Base-by-base conservation (phyloP, 2,329 filamentous ascomycete genomes). In the Geosmithia morbida region DNA sequence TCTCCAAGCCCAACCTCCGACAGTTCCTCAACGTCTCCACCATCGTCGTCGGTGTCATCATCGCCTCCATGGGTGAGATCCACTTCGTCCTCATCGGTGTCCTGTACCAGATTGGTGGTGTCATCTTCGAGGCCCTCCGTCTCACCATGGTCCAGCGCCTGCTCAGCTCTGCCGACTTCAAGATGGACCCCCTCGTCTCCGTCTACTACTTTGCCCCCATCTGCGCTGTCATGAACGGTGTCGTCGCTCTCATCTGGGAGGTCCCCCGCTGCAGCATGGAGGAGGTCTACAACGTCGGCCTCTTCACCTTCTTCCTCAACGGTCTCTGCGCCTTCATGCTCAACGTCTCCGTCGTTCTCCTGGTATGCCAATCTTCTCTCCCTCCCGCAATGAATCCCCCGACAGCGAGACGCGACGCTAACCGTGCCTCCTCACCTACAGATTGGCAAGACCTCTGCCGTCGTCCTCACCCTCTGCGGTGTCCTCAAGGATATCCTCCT, bases 21-120 rank as follows among this genome's bases (percentile, higher is more conserved):
- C 85, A 87, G 45, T 83, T 98, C 57, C 77, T 86, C 61, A 98
- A 98, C 62, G 89, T 98, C 52, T 92, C 86, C 41, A 77, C 90
- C 62, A 98, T 98, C 58, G 92, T 97, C 46, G 66, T 97, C 47
- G 92, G 92, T 73, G 89, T 97, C 56, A 72, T 96, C 54, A 87
- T 98, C 60, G 92, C 92, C 45, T 95, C 90, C 1, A 78, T 94
- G 53, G 92, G 92, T 59, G 92, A 98, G 71, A 94, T 98, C 66
- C 82, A 89, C 62, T 98, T 98, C 62, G 84, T 87, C 58, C 71
- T 85, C 66, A 73, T 78, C 54, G 86, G 86, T 53, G 85, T 92
- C 67, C 62, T 88, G 52, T 88, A 80, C 74, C 87, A 92, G 69
- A 71, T 84, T 51, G 80, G 73, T 49, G 86, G 86, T 59, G 83